Evolutionary conservation across 495 filamentous ascomycete genomes (phyloP).

Genomic region (Neurospora sp.): DNA sequence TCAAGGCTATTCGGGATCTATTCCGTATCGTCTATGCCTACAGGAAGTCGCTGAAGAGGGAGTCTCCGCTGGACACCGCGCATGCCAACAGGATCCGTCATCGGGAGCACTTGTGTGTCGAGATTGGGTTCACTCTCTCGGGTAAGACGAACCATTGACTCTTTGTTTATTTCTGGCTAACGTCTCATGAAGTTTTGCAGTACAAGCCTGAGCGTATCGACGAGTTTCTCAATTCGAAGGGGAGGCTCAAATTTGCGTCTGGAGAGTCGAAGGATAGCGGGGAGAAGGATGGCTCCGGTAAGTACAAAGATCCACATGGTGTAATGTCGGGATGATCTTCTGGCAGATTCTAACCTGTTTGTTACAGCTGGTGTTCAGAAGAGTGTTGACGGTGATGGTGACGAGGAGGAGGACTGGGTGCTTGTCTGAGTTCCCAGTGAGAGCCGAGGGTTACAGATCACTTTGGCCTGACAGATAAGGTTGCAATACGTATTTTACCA

Average conservation of each 20-base stretch:
- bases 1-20: not conserved
- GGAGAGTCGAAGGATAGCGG: not conserved
- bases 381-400: not conserved
- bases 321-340: not conserved
- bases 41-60: not conserved
- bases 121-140: not conserved
- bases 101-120: not conserved
- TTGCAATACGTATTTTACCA: not conserved
- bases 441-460: not conserved
- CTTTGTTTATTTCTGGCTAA: not conserved
- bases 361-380: not conserved
- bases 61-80: not conserved
- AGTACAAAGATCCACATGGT: not conserved
- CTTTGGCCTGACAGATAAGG: not conserved
- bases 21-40: not conserved
- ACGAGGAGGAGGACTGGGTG: not conserved
- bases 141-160: not conserved
- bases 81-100: not conserved
- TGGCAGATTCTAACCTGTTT: not conserved
- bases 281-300: not conserved
- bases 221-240: no score
- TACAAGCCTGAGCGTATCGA: no score
- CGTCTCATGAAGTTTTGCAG: not conserved
- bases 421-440: not conserved
- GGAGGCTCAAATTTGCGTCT: no score